A percentile compares a stretch with the other conserved stretches of the same genome.
These are phyloP conservation scores for Termitomyces sp. DNA, from an alignment of 768 basidiomycete genomes.

Conservation along the genomic window DNA sequence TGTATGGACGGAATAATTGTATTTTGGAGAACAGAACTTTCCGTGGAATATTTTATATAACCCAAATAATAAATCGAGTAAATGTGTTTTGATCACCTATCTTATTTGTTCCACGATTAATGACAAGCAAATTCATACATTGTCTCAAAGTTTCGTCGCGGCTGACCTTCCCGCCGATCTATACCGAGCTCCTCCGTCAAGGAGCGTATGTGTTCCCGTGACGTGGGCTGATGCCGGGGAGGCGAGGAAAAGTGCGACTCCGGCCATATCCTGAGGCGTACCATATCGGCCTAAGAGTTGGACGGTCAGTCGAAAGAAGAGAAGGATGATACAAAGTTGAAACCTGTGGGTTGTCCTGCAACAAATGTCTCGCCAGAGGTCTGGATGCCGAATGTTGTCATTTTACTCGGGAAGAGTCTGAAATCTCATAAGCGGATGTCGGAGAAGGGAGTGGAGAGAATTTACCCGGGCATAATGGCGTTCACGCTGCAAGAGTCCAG, in stretches of 20 bases:
- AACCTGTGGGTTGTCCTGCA: slow-evolving; percentile 63
- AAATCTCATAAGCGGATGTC: not conserved
- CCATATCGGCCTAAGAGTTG: slow-evolving; percentile 58
- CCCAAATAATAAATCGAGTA: not conserved
- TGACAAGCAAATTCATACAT: not conserved
- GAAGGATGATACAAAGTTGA: slow-evolving; percentile 1
- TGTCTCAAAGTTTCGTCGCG: not conserved
- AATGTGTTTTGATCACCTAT: not conserved
- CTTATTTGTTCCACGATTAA: not conserved
- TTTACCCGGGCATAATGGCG: slow-evolving; percentile 77
- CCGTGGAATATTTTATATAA: not conserved
- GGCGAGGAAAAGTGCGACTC: slow-evolving; percentile 64
- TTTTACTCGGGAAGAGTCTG: slow-evolving; percentile 78
- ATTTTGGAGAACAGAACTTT: not conserved
- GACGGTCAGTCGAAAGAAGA: not conserved
- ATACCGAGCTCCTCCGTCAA: slow-evolving; percentile 65
- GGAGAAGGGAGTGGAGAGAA: not conserved
- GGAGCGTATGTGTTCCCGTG: slow-evolving; percentile 66
- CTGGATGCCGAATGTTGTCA: slow-evolving; percentile 74
- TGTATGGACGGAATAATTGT: not conserved
- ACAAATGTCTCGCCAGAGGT: slow-evolving; percentile 48
- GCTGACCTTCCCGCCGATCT: not conserved
- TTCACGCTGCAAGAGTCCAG: slow-evolving; percentile 55
- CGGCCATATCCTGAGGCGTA: slow-evolving; percentile 63
- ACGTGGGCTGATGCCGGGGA: slow-evolving; percentile 73